Base-by-base conservation (phyloP, 2,329 filamentous ascomycete genomes). In the Graphilbum ipis-grandicollis region DNA sequence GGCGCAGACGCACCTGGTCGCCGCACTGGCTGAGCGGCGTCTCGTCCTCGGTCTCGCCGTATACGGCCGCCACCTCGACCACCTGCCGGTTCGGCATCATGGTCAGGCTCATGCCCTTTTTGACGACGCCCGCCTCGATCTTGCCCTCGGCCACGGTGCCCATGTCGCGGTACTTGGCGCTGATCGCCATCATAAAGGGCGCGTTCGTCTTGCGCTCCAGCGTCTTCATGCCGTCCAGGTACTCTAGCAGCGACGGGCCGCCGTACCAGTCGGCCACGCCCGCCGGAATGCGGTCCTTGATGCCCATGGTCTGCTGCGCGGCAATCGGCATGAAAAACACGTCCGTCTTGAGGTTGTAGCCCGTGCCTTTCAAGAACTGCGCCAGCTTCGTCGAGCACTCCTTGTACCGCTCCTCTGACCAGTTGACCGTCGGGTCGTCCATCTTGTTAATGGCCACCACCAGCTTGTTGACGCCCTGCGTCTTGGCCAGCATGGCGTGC, bases 121-220 rank as follows among this genome's bases (percentile, higher is more conserved):
- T 90, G 56, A 93, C 68, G 33, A 94, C 80, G 55, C 85, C 88
- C 15, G 86, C 81, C 59, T 98, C 90, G 46, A 98, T 81, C 68
- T 94, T 93, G 47, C 90, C 90, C 62, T 98, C 92, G 31, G 94
- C 73, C 71, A 98, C 85, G 43, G 90, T 98, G 50, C 90, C 90
- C 69, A 98, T 79, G 55, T 98, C 92, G 49, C 81, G 75, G 65
- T 96, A 98, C 62, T 98, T 98, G 58, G 83, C 84, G 44, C 81
- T 43, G 45, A 98, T 70, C 9, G 90, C 82, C 86, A 98, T 94
- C 90, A 98, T 96, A 68, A 98, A 96, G n/a, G 90, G 88, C 2
- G 90, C 90, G 49, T 93, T 93, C 49, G 94, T 61, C 66, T 96
- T 98, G 49, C 90, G 83, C 57, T 98, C 88, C 29, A 94, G 71